These are phyloP conservation scores for Angomonas ambiguus DNA, from an alignment of 208 protist species.

Conservation along the genomic window DNA sequence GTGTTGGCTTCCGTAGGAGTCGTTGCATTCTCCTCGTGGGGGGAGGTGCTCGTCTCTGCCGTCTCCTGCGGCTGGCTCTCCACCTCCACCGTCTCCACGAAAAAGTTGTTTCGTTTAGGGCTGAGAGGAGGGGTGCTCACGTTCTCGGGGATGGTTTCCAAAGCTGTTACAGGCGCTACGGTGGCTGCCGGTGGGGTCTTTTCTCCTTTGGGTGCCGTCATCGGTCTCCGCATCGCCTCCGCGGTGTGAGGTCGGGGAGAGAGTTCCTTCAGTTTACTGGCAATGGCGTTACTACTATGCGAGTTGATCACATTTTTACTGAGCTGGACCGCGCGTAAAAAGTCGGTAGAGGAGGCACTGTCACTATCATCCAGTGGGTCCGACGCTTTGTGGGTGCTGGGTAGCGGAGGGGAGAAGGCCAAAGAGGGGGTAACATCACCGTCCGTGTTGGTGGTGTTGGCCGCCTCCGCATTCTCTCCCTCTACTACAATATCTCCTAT, in stretches of 20 bases:
- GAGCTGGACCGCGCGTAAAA: neutral
- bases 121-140: too few relatives aligned
- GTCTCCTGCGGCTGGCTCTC: too few relatives aligned
- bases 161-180: neutral
- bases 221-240: too few relatives aligned
- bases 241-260: too few relatives aligned
- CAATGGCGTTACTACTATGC: neutral
- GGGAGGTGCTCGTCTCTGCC: too few relatives aligned
- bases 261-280: neutral
- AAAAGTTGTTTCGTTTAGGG: too few relatives aligned
- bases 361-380: neutral
- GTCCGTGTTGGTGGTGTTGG: neutral
- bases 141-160: too few relatives aligned
- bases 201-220: too few relatives aligned
- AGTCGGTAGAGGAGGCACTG: neutral
- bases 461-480: neutral
- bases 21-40: too few relatives aligned
- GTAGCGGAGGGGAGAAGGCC: neutral
- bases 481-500: too few relatives aligned
- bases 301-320: neutral
- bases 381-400: neutral
- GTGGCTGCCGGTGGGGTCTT: neutral
- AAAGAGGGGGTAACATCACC: neutral
- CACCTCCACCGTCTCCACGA: too few relatives aligned
- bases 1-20: too few relatives aligned